phyloP scores from a whole-genome alignment of 129 eudicot species.

The carrot (Daucus carota) region DNA sequence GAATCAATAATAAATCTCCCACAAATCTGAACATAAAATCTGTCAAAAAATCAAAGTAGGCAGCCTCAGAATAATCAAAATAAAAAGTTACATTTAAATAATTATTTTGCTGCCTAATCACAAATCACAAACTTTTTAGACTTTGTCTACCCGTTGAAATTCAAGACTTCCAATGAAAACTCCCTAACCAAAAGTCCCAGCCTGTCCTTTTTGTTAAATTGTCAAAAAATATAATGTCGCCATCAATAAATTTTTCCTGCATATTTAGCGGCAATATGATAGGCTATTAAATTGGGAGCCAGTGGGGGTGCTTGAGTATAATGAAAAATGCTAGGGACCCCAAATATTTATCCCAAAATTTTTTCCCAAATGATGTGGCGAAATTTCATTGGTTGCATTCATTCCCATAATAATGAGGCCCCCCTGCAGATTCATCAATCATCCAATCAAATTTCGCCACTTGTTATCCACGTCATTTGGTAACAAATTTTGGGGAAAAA shows the following conservation, averaged over 20 bases:
- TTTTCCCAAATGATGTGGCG: too few species aligned
- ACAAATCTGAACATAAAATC: conserved; percentile 22
- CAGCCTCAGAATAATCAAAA: conserved; percentile 12
- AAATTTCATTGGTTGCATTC: too few species aligned
- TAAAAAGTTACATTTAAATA: conserved; percentile 8
- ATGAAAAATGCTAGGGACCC: too few species aligned
- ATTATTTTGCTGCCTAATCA: neutral
- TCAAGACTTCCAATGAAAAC: conserved; percentile 6
- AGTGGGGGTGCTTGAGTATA: neutral
- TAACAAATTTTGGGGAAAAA: too few species aligned
- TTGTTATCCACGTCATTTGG: too few species aligned
- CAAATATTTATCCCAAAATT: too few species aligned
- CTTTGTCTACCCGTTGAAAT: conserved; percentile 16
- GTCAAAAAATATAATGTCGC: neutral
- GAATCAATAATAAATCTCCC: neutral
- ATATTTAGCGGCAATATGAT: conserved; percentile 22
- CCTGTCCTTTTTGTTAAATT: conserved; percentile 1
- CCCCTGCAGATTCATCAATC: too few species aligned
- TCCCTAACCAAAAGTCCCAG: conserved; percentile 10
- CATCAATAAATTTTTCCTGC: conserved; percentile 16
- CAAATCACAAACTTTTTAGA: conserved; percentile 3
- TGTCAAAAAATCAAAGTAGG: conserved; percentile 19
- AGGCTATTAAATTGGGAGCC: neutral
- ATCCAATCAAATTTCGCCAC: too few species aligned
- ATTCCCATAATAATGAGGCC: too few species aligned